Evolutionary conservation across 2,329 filamentous ascomycete species (phyloP), one percentile per base, ranked within the genome.

Genomic region (Colletotrichum liaoningense): DNA sequence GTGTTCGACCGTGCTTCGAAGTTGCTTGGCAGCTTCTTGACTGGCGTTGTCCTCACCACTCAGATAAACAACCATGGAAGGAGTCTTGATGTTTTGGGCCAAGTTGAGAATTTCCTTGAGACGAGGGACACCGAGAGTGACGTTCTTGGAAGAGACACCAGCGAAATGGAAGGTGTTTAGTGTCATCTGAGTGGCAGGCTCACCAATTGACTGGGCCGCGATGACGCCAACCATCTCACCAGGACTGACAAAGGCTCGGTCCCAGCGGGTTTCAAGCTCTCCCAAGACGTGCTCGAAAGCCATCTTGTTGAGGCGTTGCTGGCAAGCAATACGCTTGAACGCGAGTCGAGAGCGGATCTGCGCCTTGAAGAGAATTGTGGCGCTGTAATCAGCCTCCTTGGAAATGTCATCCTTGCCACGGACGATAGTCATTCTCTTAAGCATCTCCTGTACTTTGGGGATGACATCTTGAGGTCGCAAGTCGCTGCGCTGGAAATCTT

Each of bases 161-260:
- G 97, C 95, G 83, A 99, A 99, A 88, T 99, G 97, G 93, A 99
- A 99, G 28, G 97, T 99, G 86, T 99, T 99, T 74, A 99, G 87
- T 1, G 97, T 99, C 97, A 99, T 99, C 88, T 99, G 97, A 1
- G 97, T 99, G 26, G 97, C 97, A 54, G 97, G 97, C 84, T 99
- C 97, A 86, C 97, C 97, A 81, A 99, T 99, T 38, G 97, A 99
- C 85, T 99, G 97, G 7, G 97, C 97, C 75, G 97, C 97, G 79
- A 99, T 87, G 26, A 99, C 97, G 86, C 97, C 97, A 69, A 99
- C 97, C 97, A 99, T 99, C 82, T 99, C 97, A 81, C 97, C 97
- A 60, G 97, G 96, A 78, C 92, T 94, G 74, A 98, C 95, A 78
- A 94, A 91, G 59, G 96, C 91, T 79, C 93, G 93, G 46, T 94